Conservation (phyloP, 148 eudicot species). For the Chenopodium berlandieri region DNA sequence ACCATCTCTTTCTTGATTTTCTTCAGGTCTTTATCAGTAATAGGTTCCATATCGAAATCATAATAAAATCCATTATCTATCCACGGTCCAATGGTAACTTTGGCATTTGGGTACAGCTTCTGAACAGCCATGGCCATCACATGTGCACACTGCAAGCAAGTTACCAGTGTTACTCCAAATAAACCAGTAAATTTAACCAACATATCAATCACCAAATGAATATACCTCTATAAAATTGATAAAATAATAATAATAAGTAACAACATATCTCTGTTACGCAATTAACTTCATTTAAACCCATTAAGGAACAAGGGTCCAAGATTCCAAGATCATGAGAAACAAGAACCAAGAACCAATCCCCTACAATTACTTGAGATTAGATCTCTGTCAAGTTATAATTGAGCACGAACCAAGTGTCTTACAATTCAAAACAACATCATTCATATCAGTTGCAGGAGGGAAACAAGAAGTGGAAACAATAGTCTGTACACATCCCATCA, state of each 20-base stretch:
- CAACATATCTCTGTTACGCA: neutral
- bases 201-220: neutral
- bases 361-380: neutral
- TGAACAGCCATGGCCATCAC: slow-evolving; percentile 99
- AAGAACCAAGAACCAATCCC: neutral
- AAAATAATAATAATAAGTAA: neutral
- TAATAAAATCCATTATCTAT: slow-evolving; percentile 97
- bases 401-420: neutral
- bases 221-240: neutral
- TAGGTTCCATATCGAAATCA: slow-evolving; percentile 95
- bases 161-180: slow-evolving; percentile 6
- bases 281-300: neutral
- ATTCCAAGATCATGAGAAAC: slow-evolving; percentile 3
- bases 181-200: neutral
- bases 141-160: slow-evolving; percentile 93
- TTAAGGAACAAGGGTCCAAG: neutral
- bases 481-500: neutral
- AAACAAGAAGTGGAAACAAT: neutral
- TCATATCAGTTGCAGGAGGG: neutral
- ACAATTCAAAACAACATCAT: neutral
- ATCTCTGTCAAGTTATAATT: neutral
- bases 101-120: slow-evolving; percentile 88
- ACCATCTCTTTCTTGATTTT: slow-evolving; percentile 99
- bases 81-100: slow-evolving; percentile 99
- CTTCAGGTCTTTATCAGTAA: slow-evolving; percentile 91